Conservation (phyloP, 345 rosid genomes). For the sweet orange (Citrus sinensis) region DVS_A1.0 CM039169.1:4409001-4409500, state of each 20-base stretch:
- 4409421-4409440: not conserved
- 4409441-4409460: slow-evolving; percentile 56
- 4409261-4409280: too few relatives aligned
- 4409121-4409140: not conserved
- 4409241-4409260: too few relatives aligned
- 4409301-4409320: too few relatives aligned
- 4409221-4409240: too few relatives aligned
- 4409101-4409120: not conserved
- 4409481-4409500: slow-evolving; percentile 79
- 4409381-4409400: not conserved
- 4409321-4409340: not conserved
- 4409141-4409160: not conserved
- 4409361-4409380: too few relatives aligned
- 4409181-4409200: too few relatives aligned
- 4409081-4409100: not conserved
- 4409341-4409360: not conserved
- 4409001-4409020: not conserved
- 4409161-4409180: not conserved
- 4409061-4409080: not conserved
- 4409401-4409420: not conserved
- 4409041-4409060: not conserved
- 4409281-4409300: too few relatives aligned
- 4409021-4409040: not conserved
- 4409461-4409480: slow-evolving; percentile 86
- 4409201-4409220: too few relatives aligned